Base-by-base conservation (phyloP, 2,329 filamentous ascomycete species). In the Ophiostoma quercus region DNA sequence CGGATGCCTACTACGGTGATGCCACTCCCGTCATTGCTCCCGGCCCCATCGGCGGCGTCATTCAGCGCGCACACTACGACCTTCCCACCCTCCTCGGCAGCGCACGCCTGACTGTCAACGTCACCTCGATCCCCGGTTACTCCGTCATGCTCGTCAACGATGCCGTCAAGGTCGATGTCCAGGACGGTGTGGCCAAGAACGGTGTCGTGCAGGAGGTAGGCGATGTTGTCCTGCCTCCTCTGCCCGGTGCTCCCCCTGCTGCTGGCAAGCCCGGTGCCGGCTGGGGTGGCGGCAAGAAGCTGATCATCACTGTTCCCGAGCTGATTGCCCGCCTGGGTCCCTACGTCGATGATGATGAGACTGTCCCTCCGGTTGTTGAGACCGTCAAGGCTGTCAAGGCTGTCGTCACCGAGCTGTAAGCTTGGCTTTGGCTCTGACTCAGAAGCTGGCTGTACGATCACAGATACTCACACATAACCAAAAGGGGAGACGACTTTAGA, bases 131-230 rank as follows among this genome's bases (percentile, higher is more conserved):
- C 75, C 87, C 86, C n/a, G 86, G 90, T 0, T 88, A 90, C 75
- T 87, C 90, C 68, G 84, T 79, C 5, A 88, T 97, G 72, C 87
- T 87, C 77, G 84, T 96, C 75, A 97, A 97, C 75, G 91, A 88
- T 16, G 89, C 88, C 74, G 82, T 84, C 2, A 82, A 82, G 7
- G 90, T 96, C 1, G 81, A 82, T 0, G 81, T 92, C 7, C 82
- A 88, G 72, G 92, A 97, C 76, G 89, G 84, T 0, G 78, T 95
- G 69, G 90, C 89, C 0, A 86, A 84, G 75, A 91, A 97, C 76
- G 94, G 94, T 41, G 92, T 94, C 16, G 85, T 96, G 51, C 94
- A 97, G 70, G 88, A 94, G 19, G 82, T 95, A 0, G 83, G 85
- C 66, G 84, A 84, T 70, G 87, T 97, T 0, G 80, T 96, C 70